Base-by-base conservation (phyloP, 2,329 filamentous ascomycete genomes). In the Sporothrix schenckii region DNA sequence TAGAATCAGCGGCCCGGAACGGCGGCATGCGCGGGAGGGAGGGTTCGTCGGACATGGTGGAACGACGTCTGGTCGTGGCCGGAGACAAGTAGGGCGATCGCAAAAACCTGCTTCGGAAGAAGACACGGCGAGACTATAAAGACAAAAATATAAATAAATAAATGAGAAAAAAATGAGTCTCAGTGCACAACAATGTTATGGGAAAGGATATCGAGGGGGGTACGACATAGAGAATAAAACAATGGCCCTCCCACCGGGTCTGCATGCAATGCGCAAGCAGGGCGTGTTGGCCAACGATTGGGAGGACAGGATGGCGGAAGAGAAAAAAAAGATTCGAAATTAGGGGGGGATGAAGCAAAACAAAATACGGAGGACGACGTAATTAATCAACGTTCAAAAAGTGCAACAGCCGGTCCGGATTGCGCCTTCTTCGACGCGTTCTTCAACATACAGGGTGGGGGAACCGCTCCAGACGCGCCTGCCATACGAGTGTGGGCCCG, bases 31-130 rank as follows among this genome's bases (percentile, higher is more conserved):
- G 71, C 14, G 73, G 73, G 13, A 74, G 70, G 0, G 72, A 65
- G 9, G 73, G 73, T n/a, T 74, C 73, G 69, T 74, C 73, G 21
- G 70, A 47, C 73, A 74, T 74, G 50, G 11, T 19, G 54, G 41
- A 52, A 72, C 74, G 50, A 44, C 50, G 49, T 14, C 66, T 13
- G 50, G 69, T 44, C 65, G 58, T 41, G 16, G 68, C 69, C 69
- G 56, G 65, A 65, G 65, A 71, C 69, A 30, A 50, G 21, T 13
- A 13, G 54, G 66, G 54, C 27, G 53, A 41, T 44, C 4, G 49
- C 11, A 30, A 44, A 21, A 19, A 47, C 7, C 11, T 44, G 24
- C 24, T 24, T 24, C n/a, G 24, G 47, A 63, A 53, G n/a, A 52
- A 41, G 39, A 58, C 30, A 16, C 16, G 21, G 21, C 19, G 19